A percentile compares a stretch with the other conserved stretches of the same genome.
These are phyloP conservation scores for Phaeosphaeria sp. DNA, from an alignment of 2,329 filamentous ascomycete species.

Conservation along the genomic window DNA sequence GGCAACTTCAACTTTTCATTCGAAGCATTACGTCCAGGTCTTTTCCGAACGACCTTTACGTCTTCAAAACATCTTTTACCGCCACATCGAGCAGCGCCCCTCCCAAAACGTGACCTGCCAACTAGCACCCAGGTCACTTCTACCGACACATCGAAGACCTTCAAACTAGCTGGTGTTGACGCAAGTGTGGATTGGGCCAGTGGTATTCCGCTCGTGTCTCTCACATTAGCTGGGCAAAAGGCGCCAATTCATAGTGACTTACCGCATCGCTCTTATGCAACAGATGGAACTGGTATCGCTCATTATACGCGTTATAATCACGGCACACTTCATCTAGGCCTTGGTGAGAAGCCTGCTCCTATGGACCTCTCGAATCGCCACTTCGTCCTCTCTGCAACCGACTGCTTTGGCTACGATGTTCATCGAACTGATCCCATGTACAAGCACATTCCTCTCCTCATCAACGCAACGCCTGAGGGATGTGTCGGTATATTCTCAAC, in stretches of 20 bases:
- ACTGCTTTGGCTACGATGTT: conserved; percentile 76
- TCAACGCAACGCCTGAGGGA: conserved; percentile 69
- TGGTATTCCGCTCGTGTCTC: conserved; percentile 61
- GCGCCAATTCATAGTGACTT: conserved; percentile 68
- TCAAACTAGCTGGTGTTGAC: conserved; percentile 57
- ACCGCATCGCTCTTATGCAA: conserved; percentile 68
- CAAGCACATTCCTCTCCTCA: conserved; percentile 76
- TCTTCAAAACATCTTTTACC: conserved; percentile 68
- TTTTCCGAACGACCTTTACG: conserved; percentile 73
- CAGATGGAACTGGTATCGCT: conserved; percentile 66
- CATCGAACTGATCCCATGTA: conserved; percentile 75
- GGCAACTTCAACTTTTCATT: conserved; percentile 65
- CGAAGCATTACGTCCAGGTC: conserved; percentile 65
- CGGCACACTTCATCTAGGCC: conserved; percentile 69
- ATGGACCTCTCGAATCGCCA: conserved; percentile 73
- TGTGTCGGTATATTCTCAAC: conserved; percentile 73
- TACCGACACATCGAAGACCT: conserved; percentile 46
- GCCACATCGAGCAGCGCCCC: conserved; percentile 66
- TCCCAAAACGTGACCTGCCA: conserved; percentile 50
- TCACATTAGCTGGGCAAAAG: conserved; percentile 59
- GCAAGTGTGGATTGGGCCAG: conserved; percentile 66
- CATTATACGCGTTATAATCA: conserved; percentile 70
- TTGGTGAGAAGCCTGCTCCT: conserved; percentile 75
- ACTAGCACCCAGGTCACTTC: conserved; percentile 39
- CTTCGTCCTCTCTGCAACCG: conserved; percentile 72